Base-by-base conservation (phyloP, 345 rosid species). In the Syzygium oleosum region DNA sequence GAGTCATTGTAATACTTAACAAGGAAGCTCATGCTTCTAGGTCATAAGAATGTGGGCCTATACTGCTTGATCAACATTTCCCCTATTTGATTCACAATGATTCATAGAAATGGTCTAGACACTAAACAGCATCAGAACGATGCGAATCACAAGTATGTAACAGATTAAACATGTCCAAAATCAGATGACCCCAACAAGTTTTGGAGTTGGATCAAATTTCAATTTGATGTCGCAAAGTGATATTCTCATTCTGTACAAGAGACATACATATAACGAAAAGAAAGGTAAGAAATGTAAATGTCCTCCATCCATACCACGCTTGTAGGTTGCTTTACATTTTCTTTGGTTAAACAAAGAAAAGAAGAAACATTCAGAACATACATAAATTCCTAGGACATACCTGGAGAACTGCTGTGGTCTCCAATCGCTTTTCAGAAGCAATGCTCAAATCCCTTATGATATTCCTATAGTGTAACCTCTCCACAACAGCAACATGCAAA, bases 391-490 rank as follows among this genome's bases (percentile, higher is more conserved):
- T 68, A 84, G n/a, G 65, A 56, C 87, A 84, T 92, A 95, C 99
- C 97, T 97, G 94, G 63, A 96, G 92, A 92, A 96, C 96, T 87
- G 94, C 93, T 90, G 90, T 92, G 91, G 96, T 95, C 88, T 92
- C 90, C 56, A 52, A 85, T 90, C 89, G 89, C 89, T 92, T 94
- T 88, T 88, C 91, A 63, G 99, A 94, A 86, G 90, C 85, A 87
- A 86, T 90, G 46, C 88, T 93, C 90, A 88, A 85, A 73, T 92
- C 89, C 58, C 93, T 94, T 86, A 97, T 92, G 59, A 91, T 93
- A 91, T 95, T 94, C 87, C 87, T 93, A 90, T 94, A 96, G 90
- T 88, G 94, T 90, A 97, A 89, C 93, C 93, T 94, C 87, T 94
- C 92, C 87, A 94, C 98, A 43, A 93, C 99, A 87, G 91, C 87